Evolutionary conservation across 2,329 filamentous ascomycete genomes (phyloP).

Genomic region (Colletotrichum magnum): DNA sequence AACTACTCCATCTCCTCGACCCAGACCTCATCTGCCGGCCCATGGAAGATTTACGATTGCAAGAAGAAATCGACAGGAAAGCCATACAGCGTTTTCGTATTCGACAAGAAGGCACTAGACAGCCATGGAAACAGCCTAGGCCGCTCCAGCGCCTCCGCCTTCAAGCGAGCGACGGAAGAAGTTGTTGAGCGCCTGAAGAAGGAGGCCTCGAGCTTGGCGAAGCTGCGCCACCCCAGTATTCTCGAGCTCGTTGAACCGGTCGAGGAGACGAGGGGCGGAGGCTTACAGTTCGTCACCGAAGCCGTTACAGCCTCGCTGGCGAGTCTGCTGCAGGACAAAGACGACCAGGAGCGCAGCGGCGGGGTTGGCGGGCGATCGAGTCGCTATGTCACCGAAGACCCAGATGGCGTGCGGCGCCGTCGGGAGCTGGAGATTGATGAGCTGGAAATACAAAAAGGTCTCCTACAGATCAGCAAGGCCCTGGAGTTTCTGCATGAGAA

Average conservation of each 20-base stretch:
- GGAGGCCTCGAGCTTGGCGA: slow-evolving; percentile 89
- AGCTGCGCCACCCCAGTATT: slow-evolving; percentile 90
- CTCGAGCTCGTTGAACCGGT: slow-evolving; percentile 95
- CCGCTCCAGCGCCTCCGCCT: slow-evolving; percentile 73
- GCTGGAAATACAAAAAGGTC: slow-evolving; percentile 95
- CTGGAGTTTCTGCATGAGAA: slow-evolving; percentile 97
- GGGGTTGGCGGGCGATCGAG: slow-evolving; percentile 79
- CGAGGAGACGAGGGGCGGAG: slow-evolving; percentile 91
- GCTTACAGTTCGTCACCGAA: slow-evolving; percentile 96
- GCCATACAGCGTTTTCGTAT: slow-evolving; percentile 91
- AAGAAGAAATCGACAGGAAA: slow-evolving; percentile 97
- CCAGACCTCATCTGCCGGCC: slow-evolving; percentile 84
- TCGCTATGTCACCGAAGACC: slow-evolving; percentile 85
- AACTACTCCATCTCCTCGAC: slow-evolving; percentile 88
- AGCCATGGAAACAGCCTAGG: slow-evolving; percentile 73
- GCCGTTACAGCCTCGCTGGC: slow-evolving; percentile 90
- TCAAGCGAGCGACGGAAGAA: slow-evolving; percentile 89
- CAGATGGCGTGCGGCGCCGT: slow-evolving; percentile 79
- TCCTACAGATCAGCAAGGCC: slow-evolving; percentile 93
- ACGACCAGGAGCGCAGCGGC: slow-evolving; percentile 82
- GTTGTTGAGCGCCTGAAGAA: slow-evolving; percentile 92
- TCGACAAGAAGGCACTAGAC: slow-evolving; percentile 90
- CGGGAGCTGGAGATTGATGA: slow-evolving; percentile 95
- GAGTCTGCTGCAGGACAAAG: slow-evolving; percentile 86
- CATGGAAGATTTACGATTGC: slow-evolving; percentile 98